A percentile compares a stretch with the other conserved stretches of the same genome.
Conservation (phyloP, 306 rosid genomes). For the Canavalia ensiformis region DNA sequence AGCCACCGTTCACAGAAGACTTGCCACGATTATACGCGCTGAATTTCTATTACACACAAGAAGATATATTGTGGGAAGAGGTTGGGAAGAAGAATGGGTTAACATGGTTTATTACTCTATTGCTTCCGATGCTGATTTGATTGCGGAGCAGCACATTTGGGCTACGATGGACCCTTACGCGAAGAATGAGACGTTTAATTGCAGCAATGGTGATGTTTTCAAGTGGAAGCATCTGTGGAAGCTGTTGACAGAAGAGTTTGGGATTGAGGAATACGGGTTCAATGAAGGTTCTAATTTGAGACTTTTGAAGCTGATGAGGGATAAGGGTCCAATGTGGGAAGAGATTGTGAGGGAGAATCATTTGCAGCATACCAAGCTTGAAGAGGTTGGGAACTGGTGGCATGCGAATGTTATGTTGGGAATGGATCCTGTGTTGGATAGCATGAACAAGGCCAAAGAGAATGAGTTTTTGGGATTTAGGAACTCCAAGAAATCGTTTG, state of each 20-base stretch:
- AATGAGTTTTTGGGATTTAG: constrained; percentile 78
- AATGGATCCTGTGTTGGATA: constrained; percentile 37
- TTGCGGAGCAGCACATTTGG: constrained; percentile 77
- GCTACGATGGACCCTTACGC: constrained; percentile 63
- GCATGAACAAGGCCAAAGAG: constrained; percentile 75
- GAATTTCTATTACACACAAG: constrained; percentile 68
- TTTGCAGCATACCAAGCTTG: constrained; percentile 53
- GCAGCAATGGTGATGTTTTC: constrained; percentile 71
- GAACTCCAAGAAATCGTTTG: constrained; percentile 60
- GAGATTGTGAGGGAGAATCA: constrained; percentile 67
- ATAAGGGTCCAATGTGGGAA: constrained; percentile 62
- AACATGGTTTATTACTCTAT: constrained; percentile 66
- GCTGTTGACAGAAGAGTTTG: constrained; percentile 66
- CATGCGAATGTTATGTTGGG: constrained; percentile 49
- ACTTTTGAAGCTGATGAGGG: constrained; percentile 66
- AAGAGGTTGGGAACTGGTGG: constrained; percentile 71
- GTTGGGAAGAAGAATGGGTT: constrained; percentile 50
- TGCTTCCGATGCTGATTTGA: constrained; percentile 66
- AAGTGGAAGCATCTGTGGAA: constrained; percentile 79
- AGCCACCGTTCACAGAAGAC: constrained; percentile 73
- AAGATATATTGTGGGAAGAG: constrained; percentile 62
- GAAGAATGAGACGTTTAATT: constrained; percentile 63
- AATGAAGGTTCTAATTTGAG: constrained; percentile 51
- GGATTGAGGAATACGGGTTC: constrained; percentile 64
- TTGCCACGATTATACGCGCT: constrained; percentile 58